Conservation (phyloP, 2,329 filamentous ascomycete genomes). For the Cylindrodendrum hubeiense region DNA sequence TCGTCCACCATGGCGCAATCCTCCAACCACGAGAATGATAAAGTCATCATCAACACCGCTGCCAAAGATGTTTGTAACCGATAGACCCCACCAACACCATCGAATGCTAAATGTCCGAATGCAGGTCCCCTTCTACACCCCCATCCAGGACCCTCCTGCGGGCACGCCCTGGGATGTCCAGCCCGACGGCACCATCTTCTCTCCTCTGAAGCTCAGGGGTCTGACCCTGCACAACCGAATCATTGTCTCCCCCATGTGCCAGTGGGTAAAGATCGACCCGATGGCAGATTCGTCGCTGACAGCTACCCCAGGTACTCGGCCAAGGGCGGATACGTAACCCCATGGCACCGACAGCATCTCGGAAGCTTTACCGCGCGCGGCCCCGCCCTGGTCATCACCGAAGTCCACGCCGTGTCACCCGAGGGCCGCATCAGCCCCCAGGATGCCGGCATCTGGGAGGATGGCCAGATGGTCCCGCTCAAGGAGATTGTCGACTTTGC, state of each 20-base stretch:
- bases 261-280: constrained; percentile 45
- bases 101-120: background rate
- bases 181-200: constrained; percentile 52
- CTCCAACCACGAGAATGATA: constrained; percentile 6
- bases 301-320: constrained; percentile 45
- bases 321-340: constrained; percentile 55
- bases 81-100: background rate
- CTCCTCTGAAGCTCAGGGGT: constrained; percentile 57
- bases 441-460: constrained; percentile 77
- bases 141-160: constrained; percentile 40
- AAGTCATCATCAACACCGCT: constrained; percentile 35
- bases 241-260: constrained; percentile 62
- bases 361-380: constrained; percentile 53
- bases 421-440: constrained; percentile 80
- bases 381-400: constrained; percentile 73
- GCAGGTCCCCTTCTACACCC: constrained; percentile 42
- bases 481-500: constrained; percentile 73
- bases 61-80: constrained; percentile 32
- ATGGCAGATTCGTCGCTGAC: background rate
- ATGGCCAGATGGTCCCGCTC: constrained; percentile 74
- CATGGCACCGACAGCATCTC: constrained; percentile 58
- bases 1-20: constrained; percentile 19
- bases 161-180: constrained; percentile 41
- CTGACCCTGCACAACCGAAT: constrained; percentile 60
- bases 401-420: constrained; percentile 75